Percentiles rank a stretch among this genome's conserved stretches.
Evolutionary conservation across 306 rosid genomes (phyloP).

Genomic region (Acacia confusa): DNA sequence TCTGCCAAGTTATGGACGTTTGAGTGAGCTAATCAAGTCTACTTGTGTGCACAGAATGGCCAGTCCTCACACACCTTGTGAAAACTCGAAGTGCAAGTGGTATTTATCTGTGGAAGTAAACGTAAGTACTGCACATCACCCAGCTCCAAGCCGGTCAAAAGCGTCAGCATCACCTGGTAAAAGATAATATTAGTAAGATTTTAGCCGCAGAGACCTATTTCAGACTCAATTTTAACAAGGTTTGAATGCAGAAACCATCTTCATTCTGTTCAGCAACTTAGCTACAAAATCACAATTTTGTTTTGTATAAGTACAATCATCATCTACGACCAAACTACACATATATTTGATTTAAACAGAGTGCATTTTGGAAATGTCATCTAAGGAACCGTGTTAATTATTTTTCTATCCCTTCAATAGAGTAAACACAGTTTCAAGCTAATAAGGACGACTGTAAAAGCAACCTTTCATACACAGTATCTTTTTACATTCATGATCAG

Average conservation of each 20-base stretch:
- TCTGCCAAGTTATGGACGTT: neutral
- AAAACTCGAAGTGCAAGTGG: constrained; percentile 72
- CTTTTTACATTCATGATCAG: neutral
- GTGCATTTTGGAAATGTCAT: constrained; percentile 15
- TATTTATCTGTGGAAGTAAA: constrained; percentile 72
- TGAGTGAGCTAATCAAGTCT: neutral
- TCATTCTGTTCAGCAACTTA: constrained; percentile 6
- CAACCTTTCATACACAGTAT: neutral
- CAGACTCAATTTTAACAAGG: neutral
- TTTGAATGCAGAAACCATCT: constrained; percentile 2
- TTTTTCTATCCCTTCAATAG: neutral
- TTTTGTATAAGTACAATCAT: constrained; percentile 10
- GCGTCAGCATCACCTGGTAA: constrained; percentile 83
- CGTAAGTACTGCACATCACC: constrained; percentile 76
- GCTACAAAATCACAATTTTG: constrained; percentile 12
- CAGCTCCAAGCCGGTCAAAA: constrained; percentile 91
- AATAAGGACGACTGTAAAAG: neutral
- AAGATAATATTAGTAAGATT: constrained; percentile 27
- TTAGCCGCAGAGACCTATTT: constrained; percentile 22
- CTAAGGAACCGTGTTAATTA: constrained; percentile 12
- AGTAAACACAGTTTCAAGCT: constrained; percentile 1
- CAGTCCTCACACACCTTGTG: constrained; percentile 57
- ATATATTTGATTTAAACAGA: constrained; percentile 3
- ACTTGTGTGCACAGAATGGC: constrained; percentile 10
- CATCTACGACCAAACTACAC: neutral